Evolutionary conservation across 2,329 filamentous ascomycete genomes (phyloP).

Genomic region (Stemphylium beticola): DNA sequence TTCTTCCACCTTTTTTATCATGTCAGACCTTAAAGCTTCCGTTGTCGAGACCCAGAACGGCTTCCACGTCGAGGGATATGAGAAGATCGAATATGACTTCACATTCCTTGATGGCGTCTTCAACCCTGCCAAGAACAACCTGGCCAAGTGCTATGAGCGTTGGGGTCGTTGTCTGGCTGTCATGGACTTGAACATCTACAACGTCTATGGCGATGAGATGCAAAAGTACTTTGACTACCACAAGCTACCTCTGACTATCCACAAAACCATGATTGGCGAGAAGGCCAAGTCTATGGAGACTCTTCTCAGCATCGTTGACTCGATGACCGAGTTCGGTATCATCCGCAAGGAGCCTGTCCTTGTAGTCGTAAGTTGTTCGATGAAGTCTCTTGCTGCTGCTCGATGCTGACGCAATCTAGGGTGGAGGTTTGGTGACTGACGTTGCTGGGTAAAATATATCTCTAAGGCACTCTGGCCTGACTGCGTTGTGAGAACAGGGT

Average conservation of each 20-base stretch:
- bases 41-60: constrained; percentile 68
- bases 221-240: constrained; percentile 71
- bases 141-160: constrained; percentile 68
- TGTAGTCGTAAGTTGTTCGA: constrained; percentile 36
- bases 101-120: constrained; percentile 75
- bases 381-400: neutral
- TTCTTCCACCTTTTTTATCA: constrained; percentile 45
- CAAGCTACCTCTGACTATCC: constrained; percentile 66
- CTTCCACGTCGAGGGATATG: constrained; percentile 74
- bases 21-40: constrained; percentile 72
- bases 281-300: constrained; percentile 77
- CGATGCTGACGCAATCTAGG: constrained; percentile 20
- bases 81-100: constrained; percentile 79
- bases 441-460: constrained; percentile 69
- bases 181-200: constrained; percentile 74
- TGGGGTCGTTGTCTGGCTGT: constrained; percentile 72
- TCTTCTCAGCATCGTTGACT: constrained; percentile 71
- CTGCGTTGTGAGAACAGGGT: constrained; percentile 21
- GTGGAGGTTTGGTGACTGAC: constrained; percentile 52
- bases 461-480: constrained; percentile 59
- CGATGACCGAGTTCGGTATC: constrained; percentile 76
- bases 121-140: constrained; percentile 63
- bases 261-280: constrained; percentile 77
- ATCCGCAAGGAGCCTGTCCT: constrained; percentile 62
- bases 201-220: constrained; percentile 70